Base-by-base conservation (phyloP, 148 eudicot genomes). In the Silene conica region DNA sequence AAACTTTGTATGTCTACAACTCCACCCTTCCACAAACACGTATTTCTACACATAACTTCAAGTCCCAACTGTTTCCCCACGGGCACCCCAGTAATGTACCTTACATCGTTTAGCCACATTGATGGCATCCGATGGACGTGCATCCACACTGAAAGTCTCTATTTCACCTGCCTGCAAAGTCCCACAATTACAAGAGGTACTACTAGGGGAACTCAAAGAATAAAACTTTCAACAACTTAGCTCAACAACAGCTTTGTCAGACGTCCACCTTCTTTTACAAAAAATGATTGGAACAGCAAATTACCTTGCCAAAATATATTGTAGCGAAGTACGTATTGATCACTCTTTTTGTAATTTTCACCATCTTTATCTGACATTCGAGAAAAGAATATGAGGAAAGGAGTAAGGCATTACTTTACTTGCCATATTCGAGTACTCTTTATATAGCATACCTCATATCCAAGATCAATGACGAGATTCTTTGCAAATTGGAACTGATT, bases 61-160 rank as follows among this genome's bases (percentile, higher is more conserved):
- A 15, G 6, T 18, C 19, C 59, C 28, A 8, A 43, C 6, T 14
- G 23, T 15, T 15, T 11, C 16, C 46, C 15, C 25, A 60, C 12
- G 68, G 28, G 15, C 22, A 73, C 23, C 11, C 16, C 46, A 22
- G 2, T 67, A 64, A 34, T 73, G 61, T 81, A 89, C 96, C 92
- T 78, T 81, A 70, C 87, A 91, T 82, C 86, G 83, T 74, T 76
- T 75, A 55, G 96, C 96, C 50, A 89, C 79, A 77, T 89, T 91
- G 74, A 91, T 85, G 81, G 96, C 92, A 91, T 91, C 96, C 26
- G 96, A 91, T 20, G 96, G 92, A 23, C 87, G 88, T 63, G 89
- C 91, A 83, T 91, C 93, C 50, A 91, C 84, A 73, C 86, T 87
- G 65, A 88, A 75, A 73, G 69, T 77, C 63, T 73, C 88, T 45